A percentile compares a stretch with the other conserved stretches of the same genome.
Conservation (phyloP, 2,329 filamentous ascomycete species). For the Hypoxylon sp. region DNA sequence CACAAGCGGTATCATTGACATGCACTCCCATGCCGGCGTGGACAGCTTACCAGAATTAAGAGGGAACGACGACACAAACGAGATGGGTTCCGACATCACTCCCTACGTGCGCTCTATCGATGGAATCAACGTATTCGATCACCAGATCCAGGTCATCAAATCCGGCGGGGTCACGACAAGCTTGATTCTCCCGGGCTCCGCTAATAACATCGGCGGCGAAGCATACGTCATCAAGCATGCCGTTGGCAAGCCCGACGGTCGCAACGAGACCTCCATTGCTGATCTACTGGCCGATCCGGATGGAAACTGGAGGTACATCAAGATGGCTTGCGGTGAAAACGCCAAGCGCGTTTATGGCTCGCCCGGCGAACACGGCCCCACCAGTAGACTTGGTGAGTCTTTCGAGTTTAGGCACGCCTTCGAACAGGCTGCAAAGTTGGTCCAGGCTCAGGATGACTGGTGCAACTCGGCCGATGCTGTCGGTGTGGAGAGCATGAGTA, state of each 20-base stretch:
- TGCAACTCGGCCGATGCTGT: slow-evolving; percentile 66
- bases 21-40: slow-evolving; percentile 76
- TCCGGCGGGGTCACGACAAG: slow-evolving; percentile 79
- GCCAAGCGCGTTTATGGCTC: slow-evolving; percentile 71
- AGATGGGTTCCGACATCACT: slow-evolving; percentile 72
- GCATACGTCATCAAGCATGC: slow-evolving; percentile 77
- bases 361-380: slow-evolving; percentile 64
- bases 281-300: slow-evolving; percentile 76
- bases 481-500: slow-evolving; percentile 63
- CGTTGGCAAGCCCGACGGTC: slow-evolving; percentile 68
- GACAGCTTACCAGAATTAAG: slow-evolving; percentile 65
- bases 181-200: slow-evolving; percentile 74
- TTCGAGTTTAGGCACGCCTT: slow-evolving; percentile 77
- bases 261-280: slow-evolving; percentile 70
- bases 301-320: slow-evolving; percentile 75
- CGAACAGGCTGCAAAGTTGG: slow-evolving; percentile 68
- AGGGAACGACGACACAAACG: slow-evolving; percentile 71
- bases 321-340: slow-evolving; percentile 82
- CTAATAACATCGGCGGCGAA: slow-evolving; percentile 80
- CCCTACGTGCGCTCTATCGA: slow-evolving; percentile 77
- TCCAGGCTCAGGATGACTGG: slow-evolving; percentile 75
- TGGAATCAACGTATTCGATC: slow-evolving; percentile 71
- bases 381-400: slow-evolving; percentile 74
- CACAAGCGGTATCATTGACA: slow-evolving; percentile 76
- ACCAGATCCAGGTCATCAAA: slow-evolving; percentile 76